Percentiles rank a stretch among this genome's conserved stretches.
phyloP scores from a whole-genome alignment of 257 asterid genomes.

The Leonotis leonurus region DNA sequence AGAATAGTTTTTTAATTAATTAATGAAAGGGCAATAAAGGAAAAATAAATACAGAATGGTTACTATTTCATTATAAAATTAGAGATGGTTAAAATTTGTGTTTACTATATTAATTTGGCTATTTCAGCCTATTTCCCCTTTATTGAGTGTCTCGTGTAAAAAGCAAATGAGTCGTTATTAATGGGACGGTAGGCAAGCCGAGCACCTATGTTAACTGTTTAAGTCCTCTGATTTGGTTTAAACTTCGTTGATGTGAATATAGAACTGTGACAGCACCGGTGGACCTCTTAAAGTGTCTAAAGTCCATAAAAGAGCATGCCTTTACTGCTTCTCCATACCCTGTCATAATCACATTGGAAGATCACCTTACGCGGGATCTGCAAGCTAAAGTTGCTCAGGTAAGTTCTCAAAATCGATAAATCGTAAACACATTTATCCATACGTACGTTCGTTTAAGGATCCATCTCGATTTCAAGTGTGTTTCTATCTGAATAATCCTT shows the following conservation, averaged over 20 bases:
- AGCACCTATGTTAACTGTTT: neutral
- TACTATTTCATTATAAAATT: too few relatives aligned
- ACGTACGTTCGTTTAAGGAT: neutral
- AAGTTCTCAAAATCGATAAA: conserved; percentile 6
- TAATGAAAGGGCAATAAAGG: too few relatives aligned
- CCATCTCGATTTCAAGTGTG: neutral
- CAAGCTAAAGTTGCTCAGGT: conserved; percentile 88
- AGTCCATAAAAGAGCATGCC: conserved; percentile 66
- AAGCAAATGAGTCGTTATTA: too few relatives aligned
- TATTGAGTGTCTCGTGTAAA: too few relatives aligned
- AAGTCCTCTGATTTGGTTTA: neutral
- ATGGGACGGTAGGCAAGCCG: too few relatives aligned
- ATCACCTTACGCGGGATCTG: conserved; percentile 70
- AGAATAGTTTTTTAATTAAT: too few relatives aligned
- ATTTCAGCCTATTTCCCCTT: too few relatives aligned
- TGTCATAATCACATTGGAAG: conserved; percentile 73
- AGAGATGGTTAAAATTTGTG: too few relatives aligned
- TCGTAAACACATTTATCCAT: neutral
- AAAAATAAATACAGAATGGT: too few relatives aligned
- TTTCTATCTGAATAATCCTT: conserved; percentile 3
- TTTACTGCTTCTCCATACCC: conserved; percentile 72
- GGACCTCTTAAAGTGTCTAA: conserved; percentile 57
- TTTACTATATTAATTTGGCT: too few relatives aligned
- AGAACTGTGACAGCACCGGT: conserved; percentile 83
- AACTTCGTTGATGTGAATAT: conserved; percentile 5